Evolutionary conservation across 495 filamentous ascomycete species (phyloP), one percentile per base, ranked within the genome.

Genomic region (Evernia prunastri): DNA sequence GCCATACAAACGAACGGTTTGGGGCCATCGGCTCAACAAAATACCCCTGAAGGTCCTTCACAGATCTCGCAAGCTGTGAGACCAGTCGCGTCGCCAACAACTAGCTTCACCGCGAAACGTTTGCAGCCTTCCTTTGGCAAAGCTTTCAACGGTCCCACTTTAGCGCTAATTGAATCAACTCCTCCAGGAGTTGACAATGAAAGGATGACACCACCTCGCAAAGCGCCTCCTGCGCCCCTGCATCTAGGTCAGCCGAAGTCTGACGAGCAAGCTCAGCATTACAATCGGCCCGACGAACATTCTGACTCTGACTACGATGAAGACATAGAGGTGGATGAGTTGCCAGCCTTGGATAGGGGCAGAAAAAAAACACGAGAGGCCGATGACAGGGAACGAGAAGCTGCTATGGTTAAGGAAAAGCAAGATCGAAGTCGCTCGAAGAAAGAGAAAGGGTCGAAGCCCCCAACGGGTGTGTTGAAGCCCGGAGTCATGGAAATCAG

Each of bases 291-390:
- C 20, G 83, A 81, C 3, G 84, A 82, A 11, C 80, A 88, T 49
- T 89, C 87, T 0, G 89, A 87, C 53, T 93, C 91, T 3, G 92
- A 96, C 64, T 93, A 94, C 67, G 90, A 92, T 61, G 89, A 92
- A 68, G 81, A 86, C 20, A 71, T 87, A 7, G 84, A 89, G 59
- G 84, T 83, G 20, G 84, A 88, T 49, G 87, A 88, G 64, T 73
- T 85, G 40, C 75, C 79, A 1, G 69, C 72, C n/a, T 70, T 81
- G 57, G 86, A 86, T 37, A 81, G 92, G 54, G 92, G 92, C n/a
- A 81, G 92, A 40, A 80, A 91, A 67, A 90, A 87, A 68, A 97
- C 92, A 0, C 83, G 92, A 64, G 90, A 92, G 71, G 91, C 94
- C 59, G 92, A 97, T 70, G 92, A 97, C 65, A 79, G 80, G 60